These are phyloP conservation scores for Clonostachys solani DNA, from an alignment of 2,329 filamentous ascomycete genomes.

Conservation along the genomic window DNA sequence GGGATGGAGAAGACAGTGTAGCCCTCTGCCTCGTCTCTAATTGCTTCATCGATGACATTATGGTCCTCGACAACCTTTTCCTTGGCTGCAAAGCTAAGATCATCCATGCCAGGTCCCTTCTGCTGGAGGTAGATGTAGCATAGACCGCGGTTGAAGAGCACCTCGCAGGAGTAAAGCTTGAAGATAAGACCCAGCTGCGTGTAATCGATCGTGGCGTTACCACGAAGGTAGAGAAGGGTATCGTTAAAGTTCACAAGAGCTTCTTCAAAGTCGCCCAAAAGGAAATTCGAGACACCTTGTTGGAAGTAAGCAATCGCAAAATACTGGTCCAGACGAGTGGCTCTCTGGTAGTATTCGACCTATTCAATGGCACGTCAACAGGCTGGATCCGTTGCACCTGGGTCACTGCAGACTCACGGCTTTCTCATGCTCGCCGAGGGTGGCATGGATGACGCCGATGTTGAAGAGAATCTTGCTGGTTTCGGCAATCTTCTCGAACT, in stretches of 20 bases:
- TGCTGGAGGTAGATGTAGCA: constrained; percentile 98
- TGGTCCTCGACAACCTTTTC: constrained; percentile 97
- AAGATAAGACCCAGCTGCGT: constrained; percentile 93
- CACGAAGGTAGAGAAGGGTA: constrained; percentile 86
- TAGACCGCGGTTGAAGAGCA: constrained; percentile 92
- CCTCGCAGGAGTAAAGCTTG: constrained; percentile 95
- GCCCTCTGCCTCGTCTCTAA: constrained; percentile 87
- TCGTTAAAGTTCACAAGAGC: constrained; percentile 98
- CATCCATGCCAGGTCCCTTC: constrained; percentile 84
- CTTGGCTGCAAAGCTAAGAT: constrained; percentile 84
- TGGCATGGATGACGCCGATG: constrained; percentile 95
- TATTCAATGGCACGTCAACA: constrained; percentile 25
- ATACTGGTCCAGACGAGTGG: constrained; percentile 87
- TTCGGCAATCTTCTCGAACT: constrained; percentile 84
- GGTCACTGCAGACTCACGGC: constrained; percentile 59
- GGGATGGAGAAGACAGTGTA: constrained; percentile 99
- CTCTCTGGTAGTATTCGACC: constrained; percentile 94
- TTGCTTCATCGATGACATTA: constrained; percentile 97
- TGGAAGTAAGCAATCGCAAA: constrained; percentile 98
- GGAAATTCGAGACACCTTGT: constrained; percentile 95
- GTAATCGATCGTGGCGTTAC: constrained; percentile 97
- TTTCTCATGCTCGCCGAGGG: constrained; percentile 90
- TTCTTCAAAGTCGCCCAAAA: constrained; percentile 95
- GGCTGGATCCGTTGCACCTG: not conserved
- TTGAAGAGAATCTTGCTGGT: constrained; percentile 99